These are phyloP conservation scores for Trichoderma asperelloides DNA, from an alignment of 495 filamentous ascomycete species.

Conservation along the genomic window DNA sequence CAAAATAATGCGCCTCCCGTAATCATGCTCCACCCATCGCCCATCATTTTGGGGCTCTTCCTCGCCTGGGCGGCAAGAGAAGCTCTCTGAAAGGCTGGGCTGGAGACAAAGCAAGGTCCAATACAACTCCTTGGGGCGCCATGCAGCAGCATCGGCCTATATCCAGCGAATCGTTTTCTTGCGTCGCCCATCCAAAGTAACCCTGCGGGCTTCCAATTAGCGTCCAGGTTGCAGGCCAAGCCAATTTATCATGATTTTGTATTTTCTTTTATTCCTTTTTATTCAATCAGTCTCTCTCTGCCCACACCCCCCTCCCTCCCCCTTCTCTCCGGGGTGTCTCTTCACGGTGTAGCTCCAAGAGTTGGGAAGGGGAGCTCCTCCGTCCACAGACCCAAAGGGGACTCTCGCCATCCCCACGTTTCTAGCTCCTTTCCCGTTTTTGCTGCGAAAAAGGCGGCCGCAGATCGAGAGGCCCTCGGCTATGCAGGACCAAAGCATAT, in stretches of 20 bases:
- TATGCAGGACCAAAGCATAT: constrained; percentile 23
- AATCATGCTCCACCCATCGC: not conserved
- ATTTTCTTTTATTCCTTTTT: not conserved
- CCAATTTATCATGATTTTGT: not conserved
- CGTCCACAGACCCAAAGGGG: constrained; percentile 2
- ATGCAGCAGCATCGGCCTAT: constrained; percentile 2
- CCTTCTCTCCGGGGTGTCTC: not conserved
- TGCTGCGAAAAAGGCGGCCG: constrained; percentile 18
- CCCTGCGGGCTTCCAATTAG: constrained; percentile 7
- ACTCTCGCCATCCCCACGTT: constrained; percentile 7
- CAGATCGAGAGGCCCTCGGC: constrained; percentile 30
- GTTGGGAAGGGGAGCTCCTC: not conserved
- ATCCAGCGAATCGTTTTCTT: not conserved
- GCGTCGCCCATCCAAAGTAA: not conserved
- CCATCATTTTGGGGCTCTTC: not conserved
- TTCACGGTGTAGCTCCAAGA: constrained; percentile 3
- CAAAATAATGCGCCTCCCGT: not conserved
- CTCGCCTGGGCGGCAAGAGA: constrained; percentile 30
- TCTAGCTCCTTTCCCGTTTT: not conserved
- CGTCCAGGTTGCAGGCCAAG: not conserved
- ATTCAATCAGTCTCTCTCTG: not conserved
- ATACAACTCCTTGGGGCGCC: constrained; percentile 8
- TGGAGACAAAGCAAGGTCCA: constrained; percentile 7
- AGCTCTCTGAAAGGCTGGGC: constrained; percentile 27
- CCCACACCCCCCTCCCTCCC: not conserved